Conservation (phyloP, 768 basidiomycete genomes). For the Cubamyces sp. region DNA sequence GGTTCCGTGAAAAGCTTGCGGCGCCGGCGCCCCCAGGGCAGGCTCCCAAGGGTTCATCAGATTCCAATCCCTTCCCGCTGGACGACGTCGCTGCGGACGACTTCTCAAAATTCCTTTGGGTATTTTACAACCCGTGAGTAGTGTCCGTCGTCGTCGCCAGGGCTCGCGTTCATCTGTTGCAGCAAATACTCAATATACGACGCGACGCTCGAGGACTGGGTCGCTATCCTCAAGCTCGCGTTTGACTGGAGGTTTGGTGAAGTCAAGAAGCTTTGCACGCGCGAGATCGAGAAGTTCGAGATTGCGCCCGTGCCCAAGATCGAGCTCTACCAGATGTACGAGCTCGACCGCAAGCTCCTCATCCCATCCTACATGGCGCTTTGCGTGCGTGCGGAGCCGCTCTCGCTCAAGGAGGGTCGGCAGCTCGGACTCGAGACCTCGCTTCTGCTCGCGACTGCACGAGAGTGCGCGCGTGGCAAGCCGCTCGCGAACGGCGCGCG, state of each 20-base stretch:
- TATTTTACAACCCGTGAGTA: slow-evolving; percentile 40
- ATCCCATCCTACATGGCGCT: slow-evolving; percentile 56
- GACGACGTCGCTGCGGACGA: slow-evolving; percentile 33
- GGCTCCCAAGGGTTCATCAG: slow-evolving; percentile 34
- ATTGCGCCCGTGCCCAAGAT: slow-evolving; percentile 59
- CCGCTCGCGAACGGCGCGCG: slow-evolving; percentile 35
- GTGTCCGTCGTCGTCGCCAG: background rate
- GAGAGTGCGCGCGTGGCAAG: slow-evolving; percentile 49
- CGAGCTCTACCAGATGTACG: slow-evolving; percentile 55
- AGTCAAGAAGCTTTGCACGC: slow-evolving; percentile 53
- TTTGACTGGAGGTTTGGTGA: slow-evolving; percentile 58
- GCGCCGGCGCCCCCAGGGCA: slow-evolving; percentile 26
- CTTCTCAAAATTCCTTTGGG: slow-evolving; percentile 38
- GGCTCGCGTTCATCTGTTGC: slow-evolving; percentile 1
- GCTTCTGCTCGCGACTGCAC: slow-evolving; percentile 52
- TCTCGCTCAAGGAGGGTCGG: slow-evolving; percentile 56
- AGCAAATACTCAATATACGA: slow-evolving; percentile 63
- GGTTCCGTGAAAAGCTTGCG: slow-evolving; percentile 32
- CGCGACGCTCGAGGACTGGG: slow-evolving; percentile 56
- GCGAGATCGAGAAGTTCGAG: slow-evolving; percentile 51
- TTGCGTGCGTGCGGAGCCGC: slow-evolving; percentile 53
- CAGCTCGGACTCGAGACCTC: slow-evolving; percentile 62
- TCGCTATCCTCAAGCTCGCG: slow-evolving; percentile 54
- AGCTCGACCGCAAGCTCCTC: slow-evolving; percentile 52
- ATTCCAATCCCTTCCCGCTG: slow-evolving; percentile 35